Percentiles rank a stretch among this genome's conserved stretches.
Conservation (phyloP, 805 yeast genomes). For the Yamadazyma akitaensis region DNA sequence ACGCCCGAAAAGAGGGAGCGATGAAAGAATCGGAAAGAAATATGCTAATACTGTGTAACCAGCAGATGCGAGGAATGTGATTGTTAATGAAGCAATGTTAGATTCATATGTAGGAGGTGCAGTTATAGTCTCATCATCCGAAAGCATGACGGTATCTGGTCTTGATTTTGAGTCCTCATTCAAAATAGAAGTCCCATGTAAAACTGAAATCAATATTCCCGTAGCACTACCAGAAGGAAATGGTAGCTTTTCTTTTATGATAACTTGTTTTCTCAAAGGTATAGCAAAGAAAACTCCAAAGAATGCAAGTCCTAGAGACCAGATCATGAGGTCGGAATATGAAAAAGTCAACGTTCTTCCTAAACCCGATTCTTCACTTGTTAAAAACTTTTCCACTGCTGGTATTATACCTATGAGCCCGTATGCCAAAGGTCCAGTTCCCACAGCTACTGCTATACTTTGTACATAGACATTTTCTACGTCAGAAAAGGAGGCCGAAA, state of each 20-base stretch:
- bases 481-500: constrained; percentile 51
- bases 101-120: constrained; percentile 33
- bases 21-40: constrained; percentile 65
- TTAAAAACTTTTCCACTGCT: constrained; percentile 86
- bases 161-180: constrained; percentile 19
- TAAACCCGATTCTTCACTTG: constrained; percentile 72
- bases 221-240: constrained; percentile 97
- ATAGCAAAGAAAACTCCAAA: constrained; percentile 96
- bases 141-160: not conserved
- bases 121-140: not conserved
- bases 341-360: constrained; percentile 32
- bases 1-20: constrained; percentile 74
- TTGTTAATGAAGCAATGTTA: constrained; percentile 57
- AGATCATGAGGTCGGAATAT: constrained; percentile 57
- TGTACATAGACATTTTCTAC: constrained; percentile 94
- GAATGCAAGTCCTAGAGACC: constrained; percentile 87
- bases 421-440: constrained; percentile 94
- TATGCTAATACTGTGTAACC: constrained; percentile 68
- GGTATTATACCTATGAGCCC: constrained; percentile 96
- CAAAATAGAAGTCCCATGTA: constrained; percentile 65
- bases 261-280: constrained; percentile 80
- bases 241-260: constrained; percentile 80
- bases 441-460: constrained; percentile 93
- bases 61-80: constrained; percentile 69
- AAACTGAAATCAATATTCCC: constrained; percentile 84